A percentile compares a stretch with the other conserved stretches of the same genome.
Conservation (phyloP, 257 asterid genomes). For the Avicennia marina region DNA sequence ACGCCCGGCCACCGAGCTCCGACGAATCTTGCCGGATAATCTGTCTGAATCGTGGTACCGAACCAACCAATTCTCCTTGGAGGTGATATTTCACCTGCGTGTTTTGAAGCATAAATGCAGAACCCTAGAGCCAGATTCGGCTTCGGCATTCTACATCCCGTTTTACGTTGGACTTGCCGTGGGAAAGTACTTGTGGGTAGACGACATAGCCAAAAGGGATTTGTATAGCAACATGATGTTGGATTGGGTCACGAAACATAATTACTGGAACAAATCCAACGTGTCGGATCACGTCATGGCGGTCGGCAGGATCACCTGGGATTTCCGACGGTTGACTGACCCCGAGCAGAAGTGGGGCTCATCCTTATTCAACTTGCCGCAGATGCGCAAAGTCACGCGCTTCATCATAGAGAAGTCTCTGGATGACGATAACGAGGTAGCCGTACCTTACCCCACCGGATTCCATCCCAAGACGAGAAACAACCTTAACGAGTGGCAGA, state of each 20-base stretch:
- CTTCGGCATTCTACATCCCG: conserved; percentile 57
- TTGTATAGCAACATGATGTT: conserved; percentile 32
- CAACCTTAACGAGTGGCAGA: conserved; percentile 27
- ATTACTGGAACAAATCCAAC: conserved; percentile 29
- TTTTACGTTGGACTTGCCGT: conserved; percentile 66
- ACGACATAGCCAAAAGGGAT: conserved; percentile 46
- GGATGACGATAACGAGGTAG: conserved; percentile 27
- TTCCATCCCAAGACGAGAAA: conserved; percentile 32
- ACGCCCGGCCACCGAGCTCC: conserved; percentile 45
- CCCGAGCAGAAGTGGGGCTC: conserved; percentile 51
- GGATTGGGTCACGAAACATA: conserved; percentile 33
- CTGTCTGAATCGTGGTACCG: conserved; percentile 70
- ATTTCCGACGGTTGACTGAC: conserved; percentile 51
- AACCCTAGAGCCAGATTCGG: conserved; percentile 37
- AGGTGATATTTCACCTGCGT: conserved; percentile 64
- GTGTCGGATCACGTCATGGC: conserved; percentile 59
- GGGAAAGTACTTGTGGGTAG: conserved; percentile 49
- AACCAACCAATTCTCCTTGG: conserved; percentile 71
- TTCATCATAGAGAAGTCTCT: conserved; percentile 40
- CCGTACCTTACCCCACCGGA: conserved; percentile 44
- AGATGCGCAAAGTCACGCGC: conserved; percentile 40
- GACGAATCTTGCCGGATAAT: conserved; percentile 50
- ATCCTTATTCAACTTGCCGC: conserved; percentile 42
- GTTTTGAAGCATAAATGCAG: conserved; percentile 57
- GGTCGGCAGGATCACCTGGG: conserved; percentile 63